Conservation (phyloP, 805 yeast species). For the Pichia scutulata region DNA sequence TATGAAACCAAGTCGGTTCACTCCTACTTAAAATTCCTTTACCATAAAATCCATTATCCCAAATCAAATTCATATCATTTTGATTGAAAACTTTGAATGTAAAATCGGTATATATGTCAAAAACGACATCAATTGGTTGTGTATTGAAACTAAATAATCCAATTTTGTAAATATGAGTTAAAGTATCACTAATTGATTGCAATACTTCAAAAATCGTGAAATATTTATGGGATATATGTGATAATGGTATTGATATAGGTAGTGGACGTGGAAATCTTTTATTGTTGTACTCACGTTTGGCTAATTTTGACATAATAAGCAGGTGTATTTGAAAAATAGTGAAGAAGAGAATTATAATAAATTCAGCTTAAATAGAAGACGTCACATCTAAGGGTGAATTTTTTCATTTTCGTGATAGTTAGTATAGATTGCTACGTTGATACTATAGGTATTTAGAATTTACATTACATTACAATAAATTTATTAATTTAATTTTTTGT, state of each 20-base stretch:
- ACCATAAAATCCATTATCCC: constrained; percentile 90
- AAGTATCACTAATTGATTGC: constrained; percentile 4
- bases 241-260: constrained; percentile 6
- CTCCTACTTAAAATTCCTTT: constrained; percentile 85
- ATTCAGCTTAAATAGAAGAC: too few relatives aligned
- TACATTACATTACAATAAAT: background rate
- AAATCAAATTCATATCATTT: constrained; percentile 47
- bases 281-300: constrained; percentile 3
- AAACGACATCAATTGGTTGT: background rate
- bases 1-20: constrained; percentile 83
- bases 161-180: constrained; percentile 1
- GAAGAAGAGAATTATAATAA: too few relatives aligned
- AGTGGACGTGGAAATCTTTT: constrained; percentile 9
- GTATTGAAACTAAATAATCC: background rate
- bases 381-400: too few relatives aligned
- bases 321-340: too few relatives aligned
- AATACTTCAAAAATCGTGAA: constrained; percentile 4
- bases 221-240: constrained; percentile 4
- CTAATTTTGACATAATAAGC: constrained; percentile 3
- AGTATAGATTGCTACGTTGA: background rate
- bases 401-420: too few relatives aligned
- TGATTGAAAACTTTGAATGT: constrained; percentile 36
- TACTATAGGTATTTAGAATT: background rate
- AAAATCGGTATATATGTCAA: constrained; percentile 5
- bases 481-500: too few relatives aligned